These are phyloP conservation scores for Phytopythium montanum DNA, from an alignment of 352 stramenopile species.

Conservation along the genomic window DNA sequence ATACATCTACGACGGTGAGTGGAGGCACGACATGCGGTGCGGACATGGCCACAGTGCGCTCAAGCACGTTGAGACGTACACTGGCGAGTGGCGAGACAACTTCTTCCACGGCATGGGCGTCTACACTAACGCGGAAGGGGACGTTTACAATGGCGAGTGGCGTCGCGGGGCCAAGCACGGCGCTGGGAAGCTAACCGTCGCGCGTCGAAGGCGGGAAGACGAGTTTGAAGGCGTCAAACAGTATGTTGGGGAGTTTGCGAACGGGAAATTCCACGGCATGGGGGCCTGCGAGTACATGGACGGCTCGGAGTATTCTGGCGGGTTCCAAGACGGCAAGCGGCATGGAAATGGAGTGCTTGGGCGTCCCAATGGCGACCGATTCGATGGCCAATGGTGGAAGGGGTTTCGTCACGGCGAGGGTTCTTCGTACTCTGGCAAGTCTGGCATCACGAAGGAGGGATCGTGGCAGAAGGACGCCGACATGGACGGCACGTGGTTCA, in stretches of 20 bases:
- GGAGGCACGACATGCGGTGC: conserved; percentile 61
- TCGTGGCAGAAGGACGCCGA: conserved; percentile 57
- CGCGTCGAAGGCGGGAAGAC: conserved; percentile 14
- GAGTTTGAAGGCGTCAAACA: conserved; percentile 48
- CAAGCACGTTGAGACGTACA: conserved; percentile 71
- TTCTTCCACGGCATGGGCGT: conserved; percentile 61
- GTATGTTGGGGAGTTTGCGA: conserved; percentile 64
- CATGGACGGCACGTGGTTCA: conserved; percentile 65
- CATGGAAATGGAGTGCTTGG: conserved; percentile 68
- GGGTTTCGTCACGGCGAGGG: conserved; percentile 70
- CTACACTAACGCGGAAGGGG: conserved; percentile 54
- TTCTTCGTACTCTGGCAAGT: conserved; percentile 41
- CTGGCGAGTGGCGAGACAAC: conserved; percentile 59
- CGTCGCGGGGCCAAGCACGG: conserved; percentile 42
- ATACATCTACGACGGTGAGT: conserved; percentile 81
- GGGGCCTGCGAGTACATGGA: conserved; percentile 85
- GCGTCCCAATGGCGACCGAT: conserved; percentile 37
- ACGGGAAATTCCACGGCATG: conserved; percentile 60
- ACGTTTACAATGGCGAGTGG: conserved; percentile 76
- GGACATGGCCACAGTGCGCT: conserved; percentile 70
- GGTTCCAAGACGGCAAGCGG: conserved; percentile 64
- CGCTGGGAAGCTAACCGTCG: conserved; percentile 53
- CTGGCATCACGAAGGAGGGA: conserved; percentile 61
- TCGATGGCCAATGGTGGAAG: conserved; percentile 77
- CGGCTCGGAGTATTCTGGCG: conserved; percentile 87